Evolutionary conservation across 148 eudicot genomes (phyloP).

Genomic region (Rhododendron kiyosumense): DNA sequence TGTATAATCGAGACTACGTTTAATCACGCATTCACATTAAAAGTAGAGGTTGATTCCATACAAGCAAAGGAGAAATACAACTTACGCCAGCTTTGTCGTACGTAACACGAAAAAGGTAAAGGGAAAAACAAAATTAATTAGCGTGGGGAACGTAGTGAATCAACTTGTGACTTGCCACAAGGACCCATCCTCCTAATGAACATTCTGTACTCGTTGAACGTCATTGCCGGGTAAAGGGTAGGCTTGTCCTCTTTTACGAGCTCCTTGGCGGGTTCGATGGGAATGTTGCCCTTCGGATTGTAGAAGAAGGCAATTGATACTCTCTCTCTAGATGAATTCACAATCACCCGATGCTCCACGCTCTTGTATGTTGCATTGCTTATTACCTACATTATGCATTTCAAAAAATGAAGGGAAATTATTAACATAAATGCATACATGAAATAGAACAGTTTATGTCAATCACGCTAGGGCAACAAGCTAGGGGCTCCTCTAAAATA

Average conservation of each 20-base stretch:
- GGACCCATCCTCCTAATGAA: slow-evolving; percentile 34
- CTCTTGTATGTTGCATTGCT: slow-evolving; percentile 40
- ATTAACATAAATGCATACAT: not conserved
- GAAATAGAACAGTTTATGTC: not conserved
- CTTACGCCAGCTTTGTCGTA: not conserved
- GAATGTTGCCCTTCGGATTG: slow-evolving; percentile 29
- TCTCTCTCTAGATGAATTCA: slow-evolving; percentile 28
- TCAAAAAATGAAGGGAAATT: not conserved
- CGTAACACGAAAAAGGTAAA: not conserved
- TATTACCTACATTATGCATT: slow-evolving; percentile 14
- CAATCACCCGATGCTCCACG: slow-evolving; percentile 45
- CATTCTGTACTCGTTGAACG: slow-evolving; percentile 27
- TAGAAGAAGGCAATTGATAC: slow-evolving; percentile 43
- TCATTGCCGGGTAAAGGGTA: slow-evolving; percentile 21
- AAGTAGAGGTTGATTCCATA: too few species aligned
- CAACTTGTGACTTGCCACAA: slow-evolving; percentile 36
- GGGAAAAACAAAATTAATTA: not conserved
- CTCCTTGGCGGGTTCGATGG: slow-evolving; percentile 30
- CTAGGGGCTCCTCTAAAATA: too few species aligned
- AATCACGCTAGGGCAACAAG: too few species aligned
- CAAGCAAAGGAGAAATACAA: not conserved
- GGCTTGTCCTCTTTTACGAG: slow-evolving; percentile 21
- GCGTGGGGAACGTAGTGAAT: slow-evolving; percentile 24
- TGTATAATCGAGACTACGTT: too few species aligned
- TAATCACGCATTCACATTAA: too few species aligned